These are phyloP conservation scores for Septoria linicola DNA, from an alignment of 2,329 filamentous ascomycete genomes.

Conservation along the genomic window DNA sequence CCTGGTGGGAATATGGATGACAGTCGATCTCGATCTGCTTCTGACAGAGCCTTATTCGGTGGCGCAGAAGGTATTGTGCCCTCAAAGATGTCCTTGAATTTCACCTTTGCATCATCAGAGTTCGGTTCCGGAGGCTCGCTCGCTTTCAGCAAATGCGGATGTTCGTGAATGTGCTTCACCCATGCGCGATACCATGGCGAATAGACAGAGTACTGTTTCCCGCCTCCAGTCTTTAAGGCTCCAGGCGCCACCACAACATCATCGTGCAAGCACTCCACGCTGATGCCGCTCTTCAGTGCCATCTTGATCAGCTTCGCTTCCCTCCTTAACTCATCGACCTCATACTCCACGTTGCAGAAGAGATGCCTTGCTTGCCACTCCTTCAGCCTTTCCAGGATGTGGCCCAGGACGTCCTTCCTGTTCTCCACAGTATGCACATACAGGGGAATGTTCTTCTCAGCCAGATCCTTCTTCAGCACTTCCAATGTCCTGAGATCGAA, in stretches of 20 bases:
- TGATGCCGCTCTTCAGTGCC: conserved; percentile 62
- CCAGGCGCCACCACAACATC: conserved; percentile 80
- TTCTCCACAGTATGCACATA: conserved; percentile 70
- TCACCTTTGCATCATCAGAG: conserved; percentile 47
- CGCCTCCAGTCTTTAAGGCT: conserved; percentile 61
- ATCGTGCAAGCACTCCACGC: conserved; percentile 73
- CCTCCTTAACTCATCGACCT: conserved; percentile 81
- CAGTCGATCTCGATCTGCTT: conserved; percentile 60
- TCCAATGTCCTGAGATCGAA: conserved; percentile 73
- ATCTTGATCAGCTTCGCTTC: conserved; percentile 66
- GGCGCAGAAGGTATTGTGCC: conserved; percentile 61
- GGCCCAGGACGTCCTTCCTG: conserved; percentile 59
- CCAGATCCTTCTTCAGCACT: conserved; percentile 65
- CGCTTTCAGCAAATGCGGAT: conserved; percentile 65
- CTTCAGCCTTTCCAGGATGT: conserved; percentile 64
- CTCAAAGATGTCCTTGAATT: conserved; percentile 59
- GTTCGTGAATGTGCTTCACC: conserved; percentile 68
- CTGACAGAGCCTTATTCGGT: conserved; percentile 59
- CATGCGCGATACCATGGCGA: conserved; percentile 78
- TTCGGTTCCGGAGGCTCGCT: conserved; percentile 61
- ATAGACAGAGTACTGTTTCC: conserved; percentile 82
- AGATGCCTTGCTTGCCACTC: conserved; percentile 73
- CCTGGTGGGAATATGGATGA: conserved; percentile 69
- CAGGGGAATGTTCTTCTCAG: conserved; percentile 71
- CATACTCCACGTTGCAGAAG: conserved; percentile 84